These are phyloP conservation scores for Goffeauzyma gilvescens DNA, from an alignment of 768 basidiomycete species.

Conservation along the genomic window DNA sequence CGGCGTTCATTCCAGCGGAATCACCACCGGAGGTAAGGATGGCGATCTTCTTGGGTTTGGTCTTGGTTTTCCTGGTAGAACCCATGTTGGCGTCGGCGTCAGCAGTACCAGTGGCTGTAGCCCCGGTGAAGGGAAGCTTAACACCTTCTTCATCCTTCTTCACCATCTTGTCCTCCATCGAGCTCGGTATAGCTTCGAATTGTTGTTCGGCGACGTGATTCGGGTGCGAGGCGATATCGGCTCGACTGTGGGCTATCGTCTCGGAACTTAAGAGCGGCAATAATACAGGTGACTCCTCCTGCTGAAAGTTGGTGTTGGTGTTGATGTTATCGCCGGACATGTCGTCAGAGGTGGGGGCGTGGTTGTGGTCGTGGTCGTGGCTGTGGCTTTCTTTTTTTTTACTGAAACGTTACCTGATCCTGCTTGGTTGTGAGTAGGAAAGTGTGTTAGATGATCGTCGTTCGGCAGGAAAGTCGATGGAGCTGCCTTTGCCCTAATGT, in stretches of 20 bases:
- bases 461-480: too few species aligned
- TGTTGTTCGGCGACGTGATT: constrained; percentile 14
- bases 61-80: background rate
- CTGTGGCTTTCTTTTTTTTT: too few species aligned
- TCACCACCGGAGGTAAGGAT: constrained; percentile 92
- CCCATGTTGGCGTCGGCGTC: background rate
- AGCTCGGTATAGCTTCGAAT: constrained; percentile 11
- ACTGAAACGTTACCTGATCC: too few species aligned
- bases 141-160: constrained; percentile 9
- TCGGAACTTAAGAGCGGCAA: too few species aligned
- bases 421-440: too few species aligned
- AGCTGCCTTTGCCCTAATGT: too few species aligned
- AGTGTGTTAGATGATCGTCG: too few species aligned
- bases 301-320: too few species aligned
- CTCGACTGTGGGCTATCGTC: constrained; percentile 10
- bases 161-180: background rate
- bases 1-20: constrained; percentile 53
- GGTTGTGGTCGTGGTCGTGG: too few species aligned
- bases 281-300: too few species aligned
- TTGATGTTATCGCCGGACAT: too few species aligned
- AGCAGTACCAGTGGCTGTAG: background rate
- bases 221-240: constrained; percentile 13
- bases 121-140: background rate
- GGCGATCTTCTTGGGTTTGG: constrained; percentile 59
- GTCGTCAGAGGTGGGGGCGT: too few species aligned